A percentile compares a stretch with the other conserved stretches of the same genome.
phyloP scores from a whole-genome alignment of 345 rosid genomes.

The Gossypium herbaceum region DNA sequence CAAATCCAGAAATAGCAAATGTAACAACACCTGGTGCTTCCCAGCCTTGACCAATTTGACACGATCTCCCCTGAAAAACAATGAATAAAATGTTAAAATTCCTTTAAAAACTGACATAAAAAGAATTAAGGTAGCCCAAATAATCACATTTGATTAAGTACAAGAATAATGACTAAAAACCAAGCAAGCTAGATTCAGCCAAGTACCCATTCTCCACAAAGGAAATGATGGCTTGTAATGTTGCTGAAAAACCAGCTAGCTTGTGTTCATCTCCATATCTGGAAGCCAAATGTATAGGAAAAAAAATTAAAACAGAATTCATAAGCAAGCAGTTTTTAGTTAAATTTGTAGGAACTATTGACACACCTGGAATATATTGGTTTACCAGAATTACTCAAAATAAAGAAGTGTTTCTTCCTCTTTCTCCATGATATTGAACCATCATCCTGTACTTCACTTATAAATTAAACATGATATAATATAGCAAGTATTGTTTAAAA shows the following conservation, averaged over 20 bases:
- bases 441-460: constrained; percentile 88
- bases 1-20: constrained; percentile 4
- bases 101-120: constrained; percentile 35
- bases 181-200: constrained; percentile 8
- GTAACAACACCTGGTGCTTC: constrained; percentile 45
- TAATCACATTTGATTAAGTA: not conserved
- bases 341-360: not conserved
- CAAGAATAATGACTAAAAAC: not conserved
- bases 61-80: constrained; percentile 42
- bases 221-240: constrained; percentile 96
- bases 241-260: constrained; percentile 98
- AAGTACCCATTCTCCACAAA: constrained; percentile 92
- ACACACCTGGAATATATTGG: constrained; percentile 94
- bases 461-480: constrained; percentile 22
- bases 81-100: constrained; percentile 2
- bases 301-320: not conserved
- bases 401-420: constrained; percentile 97
- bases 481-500: constrained; percentile 1
- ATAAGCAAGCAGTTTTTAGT: not conserved
- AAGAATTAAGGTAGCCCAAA: not conserved
- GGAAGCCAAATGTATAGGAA: constrained; percentile 18
- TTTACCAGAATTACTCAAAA: constrained; percentile 94
- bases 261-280: constrained; percentile 99
- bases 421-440: constrained; percentile 94
- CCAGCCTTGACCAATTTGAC: constrained; percentile 53